Base-by-base conservation (phyloP, 2,329 filamentous ascomycete genomes). In the Aspergillus viridinutans region DNA sequence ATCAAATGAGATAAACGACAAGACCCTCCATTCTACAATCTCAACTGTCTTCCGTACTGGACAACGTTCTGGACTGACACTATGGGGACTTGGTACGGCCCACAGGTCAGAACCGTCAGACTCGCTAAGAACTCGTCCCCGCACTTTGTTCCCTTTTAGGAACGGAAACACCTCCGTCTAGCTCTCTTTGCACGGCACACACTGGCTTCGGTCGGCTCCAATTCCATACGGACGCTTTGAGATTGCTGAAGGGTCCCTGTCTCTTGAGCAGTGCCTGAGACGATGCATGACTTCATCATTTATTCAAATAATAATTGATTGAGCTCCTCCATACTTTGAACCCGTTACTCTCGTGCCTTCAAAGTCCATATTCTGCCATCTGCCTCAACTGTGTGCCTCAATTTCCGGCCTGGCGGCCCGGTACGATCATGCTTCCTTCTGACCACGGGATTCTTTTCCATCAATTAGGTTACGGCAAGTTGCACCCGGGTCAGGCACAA, bases 141-240 rank as follows among this genome's bases (percentile, higher is more conserved):
- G 35, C 50, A 52, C 54, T 32, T 48, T 53, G 35, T 42, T 42
- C 23, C 10, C 42, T 20, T 57, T 55, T 54, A 29, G 55, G 50
- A 54, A 61, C 61, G 61, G 62, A 26, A 9, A 7, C 14, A 9
- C 10, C 56, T 57, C 61, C 61, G 61, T 57, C 35, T 20, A 63
- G 60, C 59, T 59, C 50, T 53, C 26, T 40, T 54, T 29, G 10
- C 48, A 32, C 32, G n/a, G 10, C 26, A 23, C 23, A 23, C 21
- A 21, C 12, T 51, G 38, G 29, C 53, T 47, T 32, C 23, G 3
- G 14, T 23, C 17, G 7, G 38, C 23, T 47, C n/a, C 26, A 17
- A n/a, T 49, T 9, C 12, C 47, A 49, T 49, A 25, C 21, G 5
- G 17, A 26, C 47, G 21, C 17, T 26, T 26, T 38, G 32, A 38